Evolutionary conservation across 139 green algal genomes (phyloP), one percentile per base, ranked within the genome.

Genomic region (Dunaliella primolecta): DNA sequence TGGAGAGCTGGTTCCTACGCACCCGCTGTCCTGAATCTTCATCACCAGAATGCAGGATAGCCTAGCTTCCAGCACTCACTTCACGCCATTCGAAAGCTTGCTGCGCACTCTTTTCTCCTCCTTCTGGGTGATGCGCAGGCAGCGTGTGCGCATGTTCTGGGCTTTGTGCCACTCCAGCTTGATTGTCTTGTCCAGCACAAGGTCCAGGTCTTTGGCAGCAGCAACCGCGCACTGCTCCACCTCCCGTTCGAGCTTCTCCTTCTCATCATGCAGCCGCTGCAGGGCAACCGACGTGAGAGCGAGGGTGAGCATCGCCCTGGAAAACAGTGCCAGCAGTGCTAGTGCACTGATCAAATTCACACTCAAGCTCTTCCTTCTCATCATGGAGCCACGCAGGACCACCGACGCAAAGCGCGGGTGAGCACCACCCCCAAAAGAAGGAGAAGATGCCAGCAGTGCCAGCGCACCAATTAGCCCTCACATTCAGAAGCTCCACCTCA

Each of bases 81-180:
- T 89, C 15, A 83, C 81, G 46, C 46, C 46, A 15, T 15, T 64
- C 81, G 93, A 72, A 80, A 99, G 91, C 91, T 97, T 95, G 64
- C 87, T 89, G 1, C 96, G 90, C 36, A 98, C 94, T 23, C 83
- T 87, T 83, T 94, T 95, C 90, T 99, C 95, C 89, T 99, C 96
- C 86, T 98, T 98, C 85, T 95, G 92, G 2, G 96, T 98, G 87
- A 99, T 97, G 83, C 96, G 91, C 84, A 99, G 88, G 89, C 95
- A 98, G 72, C 95, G 90, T 27, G 92, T 93, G 70, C 91, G 88
- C 32, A 79, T 89, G 83, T 91, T 92, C 36, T 85, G 81, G 56
- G 83, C 74, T 88, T 95, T 95, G 89, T 98, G 93, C 96, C 96
- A 98, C 88, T 98, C 96, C 82, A 98, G 90, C 91, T 98, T 98